These are phyloP conservation scores for Verbascum thapsus DNA, from an alignment of 257 asterid genomes.

Conservation along the genomic window DNA sequence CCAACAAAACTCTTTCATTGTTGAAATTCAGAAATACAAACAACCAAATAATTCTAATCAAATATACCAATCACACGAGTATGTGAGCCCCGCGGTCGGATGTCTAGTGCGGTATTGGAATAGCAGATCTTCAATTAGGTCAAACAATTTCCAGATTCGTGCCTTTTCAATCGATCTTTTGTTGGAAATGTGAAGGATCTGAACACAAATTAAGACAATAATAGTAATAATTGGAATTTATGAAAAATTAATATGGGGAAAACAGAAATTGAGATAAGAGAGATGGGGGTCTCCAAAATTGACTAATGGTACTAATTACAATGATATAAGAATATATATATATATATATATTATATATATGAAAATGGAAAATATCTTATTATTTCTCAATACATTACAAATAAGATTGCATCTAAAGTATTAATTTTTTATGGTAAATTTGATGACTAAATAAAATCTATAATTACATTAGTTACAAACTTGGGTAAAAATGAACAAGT, in stretches of 20 bases:
- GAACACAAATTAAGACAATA: conserved; percentile 5
- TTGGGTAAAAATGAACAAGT: too few relatives aligned
- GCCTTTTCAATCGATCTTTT: conserved; percentile 27
- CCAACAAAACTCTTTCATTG: conserved; percentile 9
- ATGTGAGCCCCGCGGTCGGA: conserved; percentile 31
- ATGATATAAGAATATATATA: too few relatives aligned
- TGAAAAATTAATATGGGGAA: conserved; percentile 29
- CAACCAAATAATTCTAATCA: conserved; percentile 10
- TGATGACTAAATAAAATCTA: too few relatives aligned
- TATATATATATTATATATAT: too few relatives aligned
- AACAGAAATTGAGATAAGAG: conserved; percentile 4
- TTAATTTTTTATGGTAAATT: too few relatives aligned
- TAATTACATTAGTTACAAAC: too few relatives aligned
- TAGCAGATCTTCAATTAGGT: conserved; percentile 24
- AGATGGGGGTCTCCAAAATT: conserved; percentile 24
- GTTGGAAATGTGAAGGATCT: conserved; percentile 27
- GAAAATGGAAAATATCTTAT: too few relatives aligned
- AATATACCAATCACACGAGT: conserved; percentile 37
- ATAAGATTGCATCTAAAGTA: too few relatives aligned
- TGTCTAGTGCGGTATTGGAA: conserved; percentile 10
- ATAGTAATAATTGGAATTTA: conserved; percentile 18
- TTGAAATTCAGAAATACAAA: conserved; percentile 6
- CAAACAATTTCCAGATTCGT: conserved; percentile 2
- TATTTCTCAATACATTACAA: too few relatives aligned
- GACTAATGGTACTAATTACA: neutral